These are phyloP conservation scores for Penicillium brasilianum DNA, from an alignment of 2,329 filamentous ascomycete species.

Conservation along the genomic window DNA sequence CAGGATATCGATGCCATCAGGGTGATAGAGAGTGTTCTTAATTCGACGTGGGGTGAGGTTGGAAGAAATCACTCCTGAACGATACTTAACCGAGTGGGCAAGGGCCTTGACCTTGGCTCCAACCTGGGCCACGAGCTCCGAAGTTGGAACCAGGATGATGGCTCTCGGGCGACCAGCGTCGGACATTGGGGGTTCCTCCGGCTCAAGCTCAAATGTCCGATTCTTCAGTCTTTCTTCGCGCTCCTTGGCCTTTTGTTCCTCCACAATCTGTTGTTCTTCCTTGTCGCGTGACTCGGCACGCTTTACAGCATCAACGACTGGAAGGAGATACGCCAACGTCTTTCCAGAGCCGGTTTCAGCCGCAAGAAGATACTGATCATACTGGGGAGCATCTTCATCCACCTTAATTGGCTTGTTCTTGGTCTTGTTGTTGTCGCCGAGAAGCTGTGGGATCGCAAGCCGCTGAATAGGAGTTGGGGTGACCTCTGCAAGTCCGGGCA, in stretches of 20 bases:
- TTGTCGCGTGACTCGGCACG: conserved; percentile 69
- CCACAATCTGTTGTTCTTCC: conserved; percentile 59
- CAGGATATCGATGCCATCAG: conserved; percentile 80
- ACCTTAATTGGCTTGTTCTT: conserved; percentile 40
- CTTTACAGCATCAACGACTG: conserved; percentile 84
- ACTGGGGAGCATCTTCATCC: conserved; percentile 51
- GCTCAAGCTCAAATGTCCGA: conserved; percentile 66
- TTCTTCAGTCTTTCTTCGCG: conserved; percentile 54
- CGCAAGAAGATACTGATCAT: conserved; percentile 77
- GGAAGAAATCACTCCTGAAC: conserved; percentile 80
- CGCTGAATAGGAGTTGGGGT: conserved; percentile 87
- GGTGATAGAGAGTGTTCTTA: conserved; percentile 80
- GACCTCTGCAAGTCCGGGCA: conserved; percentile 75
- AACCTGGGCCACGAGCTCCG: conserved; percentile 90
- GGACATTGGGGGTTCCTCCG: conserved; percentile 68
- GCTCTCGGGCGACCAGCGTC: conserved; percentile 76
- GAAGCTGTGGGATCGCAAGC: conserved; percentile 81
- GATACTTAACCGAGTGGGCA: conserved; percentile 85
- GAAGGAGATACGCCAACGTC: conserved; percentile 89
- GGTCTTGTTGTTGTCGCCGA: conserved; percentile 58
- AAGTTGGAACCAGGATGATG: conserved; percentile 86
- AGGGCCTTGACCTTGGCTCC: conserved; percentile 78
- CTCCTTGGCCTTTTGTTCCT: conserved; percentile 63
- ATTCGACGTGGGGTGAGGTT: conserved; percentile 78
- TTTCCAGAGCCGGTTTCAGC: conserved; percentile 98